Evolutionary conservation across 108 stramenopile genomes (phyloP).

Genomic region (Nannochloropsis granulata): DNA sequence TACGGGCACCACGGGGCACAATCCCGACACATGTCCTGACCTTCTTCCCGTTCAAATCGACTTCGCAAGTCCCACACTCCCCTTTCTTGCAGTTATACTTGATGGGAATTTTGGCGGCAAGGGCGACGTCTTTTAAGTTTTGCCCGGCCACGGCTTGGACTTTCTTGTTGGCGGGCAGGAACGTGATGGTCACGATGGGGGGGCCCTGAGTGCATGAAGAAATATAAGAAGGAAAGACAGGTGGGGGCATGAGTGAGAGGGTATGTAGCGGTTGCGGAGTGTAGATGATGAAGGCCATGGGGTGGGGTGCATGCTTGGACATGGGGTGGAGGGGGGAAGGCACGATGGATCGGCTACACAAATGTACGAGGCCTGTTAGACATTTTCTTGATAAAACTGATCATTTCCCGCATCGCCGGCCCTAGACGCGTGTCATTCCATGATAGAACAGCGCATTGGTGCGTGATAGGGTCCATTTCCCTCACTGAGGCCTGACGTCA

Average conservation of each 20-base stretch:
- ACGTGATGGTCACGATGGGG: not conserved
- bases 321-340: no score
- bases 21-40: conserved; percentile 49
- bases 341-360: no score
- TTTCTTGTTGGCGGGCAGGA: not conserved
- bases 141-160: conserved; percentile 3
- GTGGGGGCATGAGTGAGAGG: no score
- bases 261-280: no score
- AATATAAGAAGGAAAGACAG: not conserved
- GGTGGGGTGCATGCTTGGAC: no score
- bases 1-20: not conserved
- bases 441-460: no score
- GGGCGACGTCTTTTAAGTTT: not conserved
- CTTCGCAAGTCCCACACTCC: conserved; percentile 75
- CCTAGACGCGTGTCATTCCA: no score
- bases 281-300: no score
- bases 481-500: not conserved
- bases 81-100: conserved; percentile 80
- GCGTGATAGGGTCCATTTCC: no score
- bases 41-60: conserved; percentile 60
- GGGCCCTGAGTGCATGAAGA: not conserved
- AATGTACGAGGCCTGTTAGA: no score
- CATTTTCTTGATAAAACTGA: no score
- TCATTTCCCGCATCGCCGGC: no score
- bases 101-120: conserved; percentile 28